Conservation (phyloP, 495 filamentous ascomycete genomes). For the Durotheca rogersii region DNA sequence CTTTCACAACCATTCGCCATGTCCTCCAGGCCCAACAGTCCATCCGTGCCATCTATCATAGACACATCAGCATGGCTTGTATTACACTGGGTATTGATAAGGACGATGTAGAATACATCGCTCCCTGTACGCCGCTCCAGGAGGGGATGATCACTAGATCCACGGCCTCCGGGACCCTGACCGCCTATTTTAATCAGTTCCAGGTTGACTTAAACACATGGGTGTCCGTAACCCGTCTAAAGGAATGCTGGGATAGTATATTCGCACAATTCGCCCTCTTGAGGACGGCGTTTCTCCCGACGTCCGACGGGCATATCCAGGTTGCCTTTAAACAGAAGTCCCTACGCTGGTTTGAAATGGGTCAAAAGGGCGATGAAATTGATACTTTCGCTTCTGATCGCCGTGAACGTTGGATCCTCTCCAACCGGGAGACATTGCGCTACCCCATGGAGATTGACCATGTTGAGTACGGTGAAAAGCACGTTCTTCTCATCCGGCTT, state of each 20-base stretch:
- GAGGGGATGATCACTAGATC: constrained; percentile 76
- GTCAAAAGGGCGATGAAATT: constrained; percentile 26
- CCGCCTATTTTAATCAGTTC: constrained; percentile 72
- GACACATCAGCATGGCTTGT: constrained; percentile 43
- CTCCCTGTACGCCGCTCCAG: constrained; percentile 77
- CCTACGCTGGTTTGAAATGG: constrained; percentile 51
- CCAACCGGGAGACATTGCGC: constrained; percentile 42
- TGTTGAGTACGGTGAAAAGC: constrained; percentile 31
- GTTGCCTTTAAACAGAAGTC: constrained; percentile 52
- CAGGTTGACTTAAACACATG: constrained; percentile 50
- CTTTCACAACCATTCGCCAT: constrained; percentile 30
- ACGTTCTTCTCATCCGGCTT: constrained; percentile 59
- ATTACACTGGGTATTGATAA: constrained; percentile 11
- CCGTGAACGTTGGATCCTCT: constrained; percentile 45
- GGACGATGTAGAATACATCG: constrained; percentile 63
- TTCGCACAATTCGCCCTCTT: constrained; percentile 57
- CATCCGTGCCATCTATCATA: constrained; percentile 59
- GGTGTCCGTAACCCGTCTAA: constrained; percentile 47
- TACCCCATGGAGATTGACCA: constrained; percentile 38
- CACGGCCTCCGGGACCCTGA: constrained; percentile 48
- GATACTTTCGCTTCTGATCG: constrained; percentile 30
- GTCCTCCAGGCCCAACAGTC: constrained; percentile 51
- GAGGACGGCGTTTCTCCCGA: constrained; percentile 63
- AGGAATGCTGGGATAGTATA: constrained; percentile 51
- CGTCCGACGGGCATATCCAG: constrained; percentile 71